These are phyloP conservation scores for Isatis tinctoria DNA, from an alignment of 345 rosid genomes.

Conservation along the genomic window DNA sequence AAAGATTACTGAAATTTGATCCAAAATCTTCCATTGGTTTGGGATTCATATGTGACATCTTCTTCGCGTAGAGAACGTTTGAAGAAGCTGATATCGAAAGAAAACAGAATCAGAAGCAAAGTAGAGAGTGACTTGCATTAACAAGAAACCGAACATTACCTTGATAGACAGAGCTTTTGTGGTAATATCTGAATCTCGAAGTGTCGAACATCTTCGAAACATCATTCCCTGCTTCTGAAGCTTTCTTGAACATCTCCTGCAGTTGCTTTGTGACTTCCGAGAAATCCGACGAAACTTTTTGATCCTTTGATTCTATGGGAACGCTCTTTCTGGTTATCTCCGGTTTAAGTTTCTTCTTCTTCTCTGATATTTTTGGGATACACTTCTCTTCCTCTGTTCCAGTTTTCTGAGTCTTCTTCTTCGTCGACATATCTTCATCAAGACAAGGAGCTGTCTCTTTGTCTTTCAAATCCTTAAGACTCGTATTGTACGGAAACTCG, in stretches of 20 bases:
- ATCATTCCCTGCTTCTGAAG: conserved; percentile 31
- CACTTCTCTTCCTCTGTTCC: neutral
- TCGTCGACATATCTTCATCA: neutral
- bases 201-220: conserved; percentile 31
- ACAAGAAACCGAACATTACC: neutral
- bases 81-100: conserved; percentile 28
- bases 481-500: conserved; percentile 19
- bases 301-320: neutral
- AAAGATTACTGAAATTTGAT: conserved; percentile 39
- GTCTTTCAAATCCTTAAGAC: conserved; percentile 5
- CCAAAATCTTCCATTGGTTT: conserved; percentile 32
- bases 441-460: conserved; percentile 1
- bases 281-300: neutral
- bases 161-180: conserved; percentile 20
- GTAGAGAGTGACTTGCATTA: neutral
- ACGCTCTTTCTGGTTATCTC: neutral
- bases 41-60: conserved; percentile 2
- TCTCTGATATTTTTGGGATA: conserved; percentile 7
- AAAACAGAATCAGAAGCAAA: neutral
- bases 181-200: conserved; percentile 27
- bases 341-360: neutral
- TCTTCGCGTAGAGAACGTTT: conserved; percentile 34
- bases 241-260: conserved; percentile 24
- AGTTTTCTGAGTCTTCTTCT: neutral
- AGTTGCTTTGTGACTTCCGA: conserved; percentile 6